A percentile compares a stretch with the other conserved stretches of the same genome.
phyloP scores from a whole-genome alignment of 495 filamentous ascomycete genomes.

The Penicillium longicatenatum region DNA sequence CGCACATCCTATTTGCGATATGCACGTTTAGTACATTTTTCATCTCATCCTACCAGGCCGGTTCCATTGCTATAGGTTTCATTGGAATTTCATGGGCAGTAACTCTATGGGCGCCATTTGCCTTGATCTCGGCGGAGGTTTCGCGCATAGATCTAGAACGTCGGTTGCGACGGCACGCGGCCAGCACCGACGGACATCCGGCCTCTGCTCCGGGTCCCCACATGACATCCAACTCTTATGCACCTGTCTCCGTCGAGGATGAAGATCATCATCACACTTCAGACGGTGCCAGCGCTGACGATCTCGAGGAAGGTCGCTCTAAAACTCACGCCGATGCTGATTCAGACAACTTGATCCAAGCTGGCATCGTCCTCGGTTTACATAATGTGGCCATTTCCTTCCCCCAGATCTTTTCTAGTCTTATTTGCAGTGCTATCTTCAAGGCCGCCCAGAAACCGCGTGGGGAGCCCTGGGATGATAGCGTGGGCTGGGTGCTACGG shows the following conservation, averaged over 20 bases:
- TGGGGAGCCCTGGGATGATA: slow-evolving; percentile 78
- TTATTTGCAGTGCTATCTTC: slow-evolving; percentile 81
- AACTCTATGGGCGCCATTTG: slow-evolving; percentile 89
- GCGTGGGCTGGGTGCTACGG: slow-evolving; percentile 81
- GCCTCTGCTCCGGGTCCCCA: not conserved
- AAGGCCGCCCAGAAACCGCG: slow-evolving; percentile 77
- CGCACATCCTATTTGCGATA: slow-evolving; percentile 74
- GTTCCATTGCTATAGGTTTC: slow-evolving; percentile 72
- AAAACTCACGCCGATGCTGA: slow-evolving; percentile 10
- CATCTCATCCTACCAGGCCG: slow-evolving; percentile 63
- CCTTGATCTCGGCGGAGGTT: slow-evolving; percentile 87
- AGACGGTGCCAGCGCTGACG: slow-evolving; percentile 19
- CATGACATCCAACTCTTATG: slow-evolving; percentile 12
- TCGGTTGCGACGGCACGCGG: slow-evolving; percentile 47
- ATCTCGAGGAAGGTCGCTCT: slow-evolving; percentile 31
- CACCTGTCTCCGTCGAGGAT: slow-evolving; percentile 15
- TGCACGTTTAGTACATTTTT: slow-evolving; percentile 83
- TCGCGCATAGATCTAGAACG: slow-evolving; percentile 71
- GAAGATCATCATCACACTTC: slow-evolving; percentile 1
- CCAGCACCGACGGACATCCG: slow-evolving; percentile 18
- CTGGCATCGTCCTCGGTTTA: slow-evolving; percentile 84
- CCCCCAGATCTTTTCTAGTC: slow-evolving; percentile 84
- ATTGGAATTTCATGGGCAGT: slow-evolving; percentile 88
- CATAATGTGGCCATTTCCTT: slow-evolving; percentile 90
- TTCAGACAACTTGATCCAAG: slow-evolving; percentile 55